A percentile compares a stretch with the other conserved stretches of the same genome.
These are phyloP conservation scores for Rhexocercosporidium sp. DNA, from an alignment of 2,329 filamentous ascomycete genomes.

Conservation along the genomic window DNA sequence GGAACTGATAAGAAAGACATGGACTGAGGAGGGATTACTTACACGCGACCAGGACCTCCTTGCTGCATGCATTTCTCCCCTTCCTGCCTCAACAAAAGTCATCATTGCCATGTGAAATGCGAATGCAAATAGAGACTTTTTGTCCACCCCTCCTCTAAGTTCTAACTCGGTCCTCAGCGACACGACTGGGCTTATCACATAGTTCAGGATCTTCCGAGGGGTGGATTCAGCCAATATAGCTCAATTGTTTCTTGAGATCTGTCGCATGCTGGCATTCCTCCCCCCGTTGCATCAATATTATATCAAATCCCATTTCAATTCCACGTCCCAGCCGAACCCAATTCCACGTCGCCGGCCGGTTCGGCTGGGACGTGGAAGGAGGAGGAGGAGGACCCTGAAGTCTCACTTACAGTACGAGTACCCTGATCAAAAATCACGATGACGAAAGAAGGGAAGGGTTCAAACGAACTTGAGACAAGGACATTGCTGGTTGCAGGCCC, in stretches of 20 bases:
- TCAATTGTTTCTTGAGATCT: conserved; percentile 12
- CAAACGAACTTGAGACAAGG: conserved; percentile 21
- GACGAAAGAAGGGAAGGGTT: conserved; percentile 3
- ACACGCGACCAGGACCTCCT: background rate
- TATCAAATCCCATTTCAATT: background rate
- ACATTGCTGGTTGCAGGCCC: background rate
- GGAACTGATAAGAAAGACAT: background rate
- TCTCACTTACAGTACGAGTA: no score
- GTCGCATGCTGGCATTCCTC: conserved; percentile 8
- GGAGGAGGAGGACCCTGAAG: background rate
- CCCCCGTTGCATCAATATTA: background rate
- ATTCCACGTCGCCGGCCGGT: no score
- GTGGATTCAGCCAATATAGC: background rate
- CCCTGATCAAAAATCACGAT: no score
- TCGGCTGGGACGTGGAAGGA: background rate
- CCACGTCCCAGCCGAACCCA: no score
- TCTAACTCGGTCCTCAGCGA: background rate
- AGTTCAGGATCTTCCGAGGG: background rate
- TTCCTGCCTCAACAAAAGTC: background rate
- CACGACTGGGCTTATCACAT: conserved; percentile 13
- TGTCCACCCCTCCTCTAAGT: background rate
- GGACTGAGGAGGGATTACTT: background rate
- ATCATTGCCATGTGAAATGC: background rate
- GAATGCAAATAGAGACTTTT: conserved; percentile 1
- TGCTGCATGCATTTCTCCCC: background rate